phyloP scores from a whole-genome alignment of 129 eudicot species.

The Arctium lappa region DNA sequence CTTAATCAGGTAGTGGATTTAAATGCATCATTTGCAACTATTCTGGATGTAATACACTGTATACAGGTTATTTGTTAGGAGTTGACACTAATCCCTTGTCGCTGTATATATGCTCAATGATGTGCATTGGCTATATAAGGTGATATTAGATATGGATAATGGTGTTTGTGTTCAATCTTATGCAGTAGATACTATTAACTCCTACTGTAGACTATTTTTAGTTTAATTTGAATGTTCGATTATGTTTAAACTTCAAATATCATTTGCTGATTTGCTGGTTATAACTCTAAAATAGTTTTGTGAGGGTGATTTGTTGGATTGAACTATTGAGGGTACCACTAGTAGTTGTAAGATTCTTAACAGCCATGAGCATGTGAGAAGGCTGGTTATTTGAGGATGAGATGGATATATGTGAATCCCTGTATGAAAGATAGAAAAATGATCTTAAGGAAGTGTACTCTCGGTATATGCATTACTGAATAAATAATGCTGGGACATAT shows the following conservation, averaged over 20 bases:
- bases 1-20: background rate
- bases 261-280: background rate
- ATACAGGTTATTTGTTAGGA: background rate
- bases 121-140: background rate
- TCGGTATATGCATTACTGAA: background rate
- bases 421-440: background rate
- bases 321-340: background rate
- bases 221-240: background rate
- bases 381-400: background rate
- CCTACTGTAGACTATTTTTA: background rate
- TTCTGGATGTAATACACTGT: background rate
- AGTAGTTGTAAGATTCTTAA: slow-evolving; percentile 1
- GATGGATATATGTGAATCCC: background rate
- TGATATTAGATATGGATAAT: background rate
- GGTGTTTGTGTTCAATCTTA: background rate
- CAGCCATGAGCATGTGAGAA: background rate
- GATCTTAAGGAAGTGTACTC: background rate
- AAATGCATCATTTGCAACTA: background rate
- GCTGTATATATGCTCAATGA: background rate
- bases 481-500: background rate
- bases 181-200: background rate
- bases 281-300: background rate
- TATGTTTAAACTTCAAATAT: background rate
- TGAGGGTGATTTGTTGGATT: background rate
- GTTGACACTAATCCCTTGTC: background rate